Percentiles rank a stretch among this genome's conserved stretches.
Conservation (phyloP, 768 basidiomycete species). For the Wakefieldia striispora region DNA sequence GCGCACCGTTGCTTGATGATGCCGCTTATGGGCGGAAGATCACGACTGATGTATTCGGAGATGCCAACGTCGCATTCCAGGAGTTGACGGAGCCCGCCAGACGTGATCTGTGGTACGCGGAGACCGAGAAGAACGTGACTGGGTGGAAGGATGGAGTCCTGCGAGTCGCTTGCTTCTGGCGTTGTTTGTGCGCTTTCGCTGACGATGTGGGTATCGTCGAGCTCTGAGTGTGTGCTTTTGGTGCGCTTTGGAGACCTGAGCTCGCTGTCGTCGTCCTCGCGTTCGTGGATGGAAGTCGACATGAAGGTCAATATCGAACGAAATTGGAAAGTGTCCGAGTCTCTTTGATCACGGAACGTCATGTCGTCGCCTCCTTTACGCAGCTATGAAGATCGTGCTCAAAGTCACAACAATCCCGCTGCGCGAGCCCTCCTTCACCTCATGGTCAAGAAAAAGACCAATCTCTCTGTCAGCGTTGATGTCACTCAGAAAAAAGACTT, state of each 20-base stretch:
- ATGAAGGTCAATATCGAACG: conserved; percentile 10
- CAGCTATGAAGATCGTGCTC: conserved; percentile 63
- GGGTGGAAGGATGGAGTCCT: conserved; percentile 54
- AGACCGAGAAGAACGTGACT: conserved; percentile 70
- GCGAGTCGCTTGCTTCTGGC: not conserved
- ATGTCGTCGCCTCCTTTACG: conserved; percentile 41
- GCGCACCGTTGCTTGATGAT: conserved; percentile 95
- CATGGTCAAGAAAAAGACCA: conserved; percentile 84
- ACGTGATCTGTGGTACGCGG: conserved; percentile 46
- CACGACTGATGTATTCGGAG: conserved; percentile 75
- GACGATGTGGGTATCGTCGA: conserved; percentile 5
- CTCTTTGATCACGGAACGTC: not conserved
- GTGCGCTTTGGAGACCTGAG: conserved; percentile 40
- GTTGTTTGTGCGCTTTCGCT: conserved; percentile 5
- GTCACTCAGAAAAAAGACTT: conserved; percentile 79
- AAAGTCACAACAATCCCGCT: conserved; percentile 64
- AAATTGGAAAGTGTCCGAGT: too few species aligned
- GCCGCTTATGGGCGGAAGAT: conserved; percentile 73
- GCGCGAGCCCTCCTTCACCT: conserved; percentile 75
- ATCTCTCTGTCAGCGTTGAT: conserved; percentile 95
- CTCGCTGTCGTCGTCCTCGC: conserved; percentile 44
- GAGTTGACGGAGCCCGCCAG: conserved; percentile 56
- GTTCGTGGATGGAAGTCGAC: conserved; percentile 42
- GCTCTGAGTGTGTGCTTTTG: conserved; percentile 28
- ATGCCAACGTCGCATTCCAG: conserved; percentile 87